These are phyloP conservation scores for Murraya paniculata DNA, from an alignment of 345 rosid genomes.

Conservation along the genomic window DNA sequence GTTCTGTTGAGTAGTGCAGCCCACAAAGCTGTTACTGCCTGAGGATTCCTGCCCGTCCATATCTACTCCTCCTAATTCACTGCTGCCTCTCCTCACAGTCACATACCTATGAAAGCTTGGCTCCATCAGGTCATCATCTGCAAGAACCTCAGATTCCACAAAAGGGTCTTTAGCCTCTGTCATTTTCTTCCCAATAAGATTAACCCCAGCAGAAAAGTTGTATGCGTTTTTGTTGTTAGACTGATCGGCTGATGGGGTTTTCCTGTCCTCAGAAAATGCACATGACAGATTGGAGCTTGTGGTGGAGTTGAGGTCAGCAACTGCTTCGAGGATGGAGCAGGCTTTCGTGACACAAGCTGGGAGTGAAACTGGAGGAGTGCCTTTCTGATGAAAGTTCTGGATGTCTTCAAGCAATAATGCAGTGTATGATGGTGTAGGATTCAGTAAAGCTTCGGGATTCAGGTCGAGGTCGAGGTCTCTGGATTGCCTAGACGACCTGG, in stretches of 20 bases:
- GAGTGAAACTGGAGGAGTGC: conserved; percentile 33
- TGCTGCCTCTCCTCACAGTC: conserved; percentile 67
- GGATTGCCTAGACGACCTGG: conserved; percentile 72
- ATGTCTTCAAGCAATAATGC: conserved; percentile 79
- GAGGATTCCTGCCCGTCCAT: conserved; percentile 85
- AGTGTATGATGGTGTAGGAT: conserved; percentile 58
- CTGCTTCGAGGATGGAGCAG: conserved; percentile 75
- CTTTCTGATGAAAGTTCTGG: conserved; percentile 83
- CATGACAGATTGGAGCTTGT: conserved; percentile 46
- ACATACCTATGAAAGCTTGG: conserved; percentile 91
- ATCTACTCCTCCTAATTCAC: conserved; percentile 38
- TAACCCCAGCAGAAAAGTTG: conserved; percentile 13
- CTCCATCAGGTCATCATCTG: conserved; percentile 59
- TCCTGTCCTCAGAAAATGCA: conserved; percentile 31
- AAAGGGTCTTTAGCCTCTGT: conserved; percentile 47
- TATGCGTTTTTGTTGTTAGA: conserved; percentile 32
- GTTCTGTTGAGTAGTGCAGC: conserved; percentile 42
- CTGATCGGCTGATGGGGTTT: conserved; percentile 21
- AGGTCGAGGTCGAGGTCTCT: conserved; percentile 70
- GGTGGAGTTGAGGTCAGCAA: conserved; percentile 77
- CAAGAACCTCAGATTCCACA: conserved; percentile 58
- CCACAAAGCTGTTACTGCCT: conserved; percentile 78
- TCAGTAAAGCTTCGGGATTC: conserved; percentile 51
- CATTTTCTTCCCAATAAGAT: conserved; percentile 31
- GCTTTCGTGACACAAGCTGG: conserved; percentile 77